Conservation (phyloP, 805 yeast genomes). For the Isabelozyma heimii region DNA sequence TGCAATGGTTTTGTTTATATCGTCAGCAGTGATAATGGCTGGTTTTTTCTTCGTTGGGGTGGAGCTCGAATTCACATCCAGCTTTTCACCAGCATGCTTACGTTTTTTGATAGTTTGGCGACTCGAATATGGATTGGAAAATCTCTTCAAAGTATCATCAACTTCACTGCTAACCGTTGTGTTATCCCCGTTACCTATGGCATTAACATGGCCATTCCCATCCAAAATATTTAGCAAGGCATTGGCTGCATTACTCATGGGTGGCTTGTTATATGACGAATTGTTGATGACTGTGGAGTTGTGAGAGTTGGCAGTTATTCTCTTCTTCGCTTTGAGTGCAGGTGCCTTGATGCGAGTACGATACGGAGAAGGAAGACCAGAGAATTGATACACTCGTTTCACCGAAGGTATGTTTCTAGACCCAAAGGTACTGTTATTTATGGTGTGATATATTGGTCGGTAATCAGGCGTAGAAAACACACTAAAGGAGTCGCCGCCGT, state of each 20-base stretch:
- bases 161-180: constrained; percentile 1
- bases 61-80: not conserved
- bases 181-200: not conserved
- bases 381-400: constrained; percentile 43
- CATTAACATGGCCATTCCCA: constrained; percentile 9
- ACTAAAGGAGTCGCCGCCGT: constrained; percentile 14
- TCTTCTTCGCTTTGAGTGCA: constrained; percentile 5
- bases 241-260: constrained; percentile 34
- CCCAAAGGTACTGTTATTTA: constrained; percentile 16
- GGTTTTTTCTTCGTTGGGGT: constrained; percentile 7
- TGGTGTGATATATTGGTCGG: constrained; percentile 34
- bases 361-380: constrained; percentile 45
- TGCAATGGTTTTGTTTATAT: constrained; percentile 33
- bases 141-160: constrained; percentile 34
- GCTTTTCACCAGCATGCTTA: constrained; percentile 7
- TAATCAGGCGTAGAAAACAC: constrained; percentile 34
- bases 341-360: constrained; percentile 38
- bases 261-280: constrained; percentile 10
- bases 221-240: constrained; percentile 38
- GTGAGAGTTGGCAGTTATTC: not conserved
- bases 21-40: constrained; percentile 27
- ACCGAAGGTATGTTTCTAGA: constrained; percentile 28
- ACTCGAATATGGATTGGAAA: constrained; percentile 20
- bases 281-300: constrained; percentile 1
- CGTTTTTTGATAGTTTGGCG: constrained; percentile 5